A percentile compares a stretch with the other conserved stretches of the same genome.
Evolutionary conservation across 306 rosid species (phyloP).

Genomic region (Geum urbanum): DNA sequence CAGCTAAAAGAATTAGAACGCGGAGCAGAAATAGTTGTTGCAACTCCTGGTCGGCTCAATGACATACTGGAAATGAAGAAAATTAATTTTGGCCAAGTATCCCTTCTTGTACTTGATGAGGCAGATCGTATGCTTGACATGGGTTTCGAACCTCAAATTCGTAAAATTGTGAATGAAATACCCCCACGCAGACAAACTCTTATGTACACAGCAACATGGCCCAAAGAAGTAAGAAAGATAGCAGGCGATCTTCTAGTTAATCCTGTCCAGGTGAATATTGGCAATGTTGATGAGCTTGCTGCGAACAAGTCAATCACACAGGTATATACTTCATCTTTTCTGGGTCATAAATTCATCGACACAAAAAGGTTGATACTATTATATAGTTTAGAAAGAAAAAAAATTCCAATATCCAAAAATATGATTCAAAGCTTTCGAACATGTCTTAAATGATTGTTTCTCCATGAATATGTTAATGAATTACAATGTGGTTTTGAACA

Average conservation of each 20-base stretch:
- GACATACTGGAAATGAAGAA: conserved; percentile 95
- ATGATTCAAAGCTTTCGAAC: neutral
- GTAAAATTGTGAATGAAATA: conserved; percentile 93
- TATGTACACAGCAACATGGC: conserved; percentile 99
- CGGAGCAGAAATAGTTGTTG: conserved; percentile 97
- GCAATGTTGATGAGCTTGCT: conserved; percentile 88
- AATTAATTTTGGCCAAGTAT: conserved; percentile 80
- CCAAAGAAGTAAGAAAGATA: conserved; percentile 97
- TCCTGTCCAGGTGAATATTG: conserved; percentile 98
- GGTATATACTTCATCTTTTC: conserved; percentile 34
- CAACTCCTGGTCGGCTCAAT: conserved; percentile 97
- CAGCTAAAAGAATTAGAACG: conserved; percentile 91
- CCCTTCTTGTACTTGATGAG: conserved; percentile 98
- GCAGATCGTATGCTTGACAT: conserved; percentile 99
- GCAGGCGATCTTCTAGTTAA: conserved; percentile 89
- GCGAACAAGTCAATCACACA: conserved; percentile 97
- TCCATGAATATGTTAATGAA: neutral
- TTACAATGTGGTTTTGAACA: neutral
- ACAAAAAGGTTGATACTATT: neutral
- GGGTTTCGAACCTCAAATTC: conserved; percentile 99
- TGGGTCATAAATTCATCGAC: neutral
- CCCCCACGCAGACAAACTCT: conserved; percentile 95
- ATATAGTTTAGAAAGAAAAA: neutral
- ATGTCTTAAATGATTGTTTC: neutral
- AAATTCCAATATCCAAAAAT: neutral